Evolutionary conservation across 129 eudicot species (phyloP), one percentile per base, ranked within the genome.

Genomic region (Glebionis coronaria): DNA sequence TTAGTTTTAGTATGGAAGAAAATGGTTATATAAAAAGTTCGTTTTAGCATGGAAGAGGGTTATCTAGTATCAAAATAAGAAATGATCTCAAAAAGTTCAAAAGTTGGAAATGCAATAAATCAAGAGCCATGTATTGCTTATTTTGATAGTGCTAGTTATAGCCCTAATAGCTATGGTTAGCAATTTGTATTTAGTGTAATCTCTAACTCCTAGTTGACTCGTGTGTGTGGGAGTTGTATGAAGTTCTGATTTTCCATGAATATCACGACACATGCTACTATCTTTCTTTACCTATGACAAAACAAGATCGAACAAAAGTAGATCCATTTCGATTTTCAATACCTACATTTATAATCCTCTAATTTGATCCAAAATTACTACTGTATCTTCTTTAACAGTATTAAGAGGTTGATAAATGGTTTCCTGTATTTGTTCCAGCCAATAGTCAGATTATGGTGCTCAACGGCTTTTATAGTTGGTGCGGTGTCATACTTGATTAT

Each of bases 11-110:
- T 35, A 50, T 50, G 44, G 11, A 29, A 28, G 27, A 28, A n/a
- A 28, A 35, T 35, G 23, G 38, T 12, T 1, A 0, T 23, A 56
- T 56, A 13, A 9, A 21, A 10, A 3, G 35, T 23, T 4, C 3
- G 13, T 51, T 15, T 15, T 66, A 15, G 28, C 38, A 50, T 50
- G 44, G 15, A 65, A 65, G 70, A 10, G 57, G 44, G 1, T 46
- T 65, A 46, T 29, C 58, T 58, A 31, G 40, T 31, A 65, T 65
- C 70, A 65, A 47, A 50, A 47, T 23, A 27, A 35, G 31, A 19
- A 55, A 55, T 9, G 29, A 55, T 31, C 40, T 19, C 61, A 55
- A 56, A n/a, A 52, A 52, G 8, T 21, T 31, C 45, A 64, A 23
- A 44, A 6, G 42, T 64, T 64, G 2, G 15, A 23, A 46, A 25